Conservation (phyloP, 805 yeast species). For the Pichia californica region DNA sequence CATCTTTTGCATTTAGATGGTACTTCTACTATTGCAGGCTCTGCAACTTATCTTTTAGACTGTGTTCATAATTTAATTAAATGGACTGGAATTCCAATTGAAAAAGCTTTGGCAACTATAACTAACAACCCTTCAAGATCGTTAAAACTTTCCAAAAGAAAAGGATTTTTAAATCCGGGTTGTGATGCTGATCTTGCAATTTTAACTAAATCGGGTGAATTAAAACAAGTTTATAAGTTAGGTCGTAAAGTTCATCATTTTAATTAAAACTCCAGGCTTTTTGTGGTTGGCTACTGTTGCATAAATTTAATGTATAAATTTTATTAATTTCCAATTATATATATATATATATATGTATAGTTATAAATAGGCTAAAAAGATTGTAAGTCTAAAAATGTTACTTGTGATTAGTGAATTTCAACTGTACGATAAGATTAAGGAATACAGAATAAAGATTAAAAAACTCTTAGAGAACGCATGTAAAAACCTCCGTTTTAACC, state of each 20-base stretch:
- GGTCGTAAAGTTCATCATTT: slow-evolving; percentile 28
- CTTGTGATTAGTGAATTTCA: too few species aligned
- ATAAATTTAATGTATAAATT: too few species aligned
- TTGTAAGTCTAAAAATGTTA: too few species aligned
- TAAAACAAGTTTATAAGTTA: slow-evolving; percentile 45
- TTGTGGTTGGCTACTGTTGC: too few species aligned
- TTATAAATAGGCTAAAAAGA: too few species aligned
- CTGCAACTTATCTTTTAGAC: slow-evolving; percentile 48
- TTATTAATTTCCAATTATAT: too few species aligned
- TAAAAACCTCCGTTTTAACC: too few species aligned
- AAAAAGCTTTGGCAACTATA: slow-evolving; percentile 49
- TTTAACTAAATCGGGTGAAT: slow-evolving; percentile 36
- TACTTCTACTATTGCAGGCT: slow-evolving; percentile 54
- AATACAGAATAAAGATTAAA: too few species aligned
- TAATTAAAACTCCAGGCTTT: too few species aligned
- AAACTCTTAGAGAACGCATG: too few species aligned
- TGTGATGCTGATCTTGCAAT: slow-evolving; percentile 54
- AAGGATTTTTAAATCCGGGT: slow-evolving; percentile 46
- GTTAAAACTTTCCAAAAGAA: slow-evolving; percentile 34
- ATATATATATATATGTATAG: too few species aligned
- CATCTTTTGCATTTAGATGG: slow-evolving; percentile 41
- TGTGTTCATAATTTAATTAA: slow-evolving; percentile 43
- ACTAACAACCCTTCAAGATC: slow-evolving; percentile 51
- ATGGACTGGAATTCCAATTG: slow-evolving; percentile 44
- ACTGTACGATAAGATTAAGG: too few species aligned